Evolutionary conservation across 2,329 filamentous ascomycete species (phyloP).

Genomic region (Shiraia sp.): DNA sequence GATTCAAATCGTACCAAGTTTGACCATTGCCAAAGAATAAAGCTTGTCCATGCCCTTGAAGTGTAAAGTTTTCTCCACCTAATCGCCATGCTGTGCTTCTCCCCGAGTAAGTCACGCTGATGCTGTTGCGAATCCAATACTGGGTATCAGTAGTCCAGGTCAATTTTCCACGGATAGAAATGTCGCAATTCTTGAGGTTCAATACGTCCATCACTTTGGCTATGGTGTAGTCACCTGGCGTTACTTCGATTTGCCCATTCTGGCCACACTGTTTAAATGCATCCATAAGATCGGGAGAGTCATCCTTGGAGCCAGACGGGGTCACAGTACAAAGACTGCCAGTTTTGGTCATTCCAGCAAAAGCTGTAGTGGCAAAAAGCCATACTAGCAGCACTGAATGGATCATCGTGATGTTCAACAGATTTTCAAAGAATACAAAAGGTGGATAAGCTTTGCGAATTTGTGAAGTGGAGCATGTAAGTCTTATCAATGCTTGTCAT

Average conservation of each 20-base stretch:
- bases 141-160: constrained; percentile 33
- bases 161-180: constrained; percentile 28
- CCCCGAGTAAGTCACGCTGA: constrained; percentile 27
- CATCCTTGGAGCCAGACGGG: constrained; percentile 25
- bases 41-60: constrained; percentile 28
- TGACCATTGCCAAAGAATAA: constrained; percentile 36
- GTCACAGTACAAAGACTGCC: constrained; percentile 30
- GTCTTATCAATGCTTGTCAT: constrained; percentile 16
- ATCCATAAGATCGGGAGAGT: constrained; percentile 27
- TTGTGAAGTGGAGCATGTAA: constrained; percentile 1
- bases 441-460: background rate
- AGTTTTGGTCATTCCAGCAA: constrained; percentile 27
- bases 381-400: constrained; percentile 7
- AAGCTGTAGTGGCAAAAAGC: constrained; percentile 8
- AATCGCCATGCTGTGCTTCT: constrained; percentile 28
- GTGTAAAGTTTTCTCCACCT: constrained; percentile 27
- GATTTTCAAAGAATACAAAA: background rate
- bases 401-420: constrained; percentile 12
- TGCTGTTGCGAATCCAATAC: constrained; percentile 28
- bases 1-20: constrained; percentile 47
- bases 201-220: constrained; percentile 34
- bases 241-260: constrained; percentile 30
- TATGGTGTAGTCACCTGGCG: constrained; percentile 27
- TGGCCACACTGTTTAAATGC: constrained; percentile 35
- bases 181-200: constrained; percentile 30